Evolutionary conservation across 2,329 filamentous ascomycete species (phyloP).

Genomic region (Verticillium tricorpus): DNA sequence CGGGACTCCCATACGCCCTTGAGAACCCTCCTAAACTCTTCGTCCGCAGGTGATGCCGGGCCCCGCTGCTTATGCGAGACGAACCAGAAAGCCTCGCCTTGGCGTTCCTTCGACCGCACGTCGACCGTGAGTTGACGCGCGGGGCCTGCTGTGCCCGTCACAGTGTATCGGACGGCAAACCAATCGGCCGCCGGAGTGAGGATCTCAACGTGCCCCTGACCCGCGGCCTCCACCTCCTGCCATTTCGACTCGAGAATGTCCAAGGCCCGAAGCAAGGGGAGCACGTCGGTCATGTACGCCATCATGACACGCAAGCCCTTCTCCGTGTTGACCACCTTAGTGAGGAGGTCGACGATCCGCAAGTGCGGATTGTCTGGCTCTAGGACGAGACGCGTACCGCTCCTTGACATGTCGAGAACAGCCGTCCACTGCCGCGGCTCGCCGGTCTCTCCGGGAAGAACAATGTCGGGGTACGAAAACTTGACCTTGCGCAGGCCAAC

Average conservation of each 20-base stretch:
- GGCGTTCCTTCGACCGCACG: slow-evolving; percentile 43
- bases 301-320: slow-evolving; percentile 49
- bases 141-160: slow-evolving; percentile 24
- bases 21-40: slow-evolving; percentile 34
- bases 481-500: slow-evolving; percentile 59
- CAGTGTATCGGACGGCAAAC: slow-evolving; percentile 50
- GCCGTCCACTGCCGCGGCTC: slow-evolving; percentile 41
- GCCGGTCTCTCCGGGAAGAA: slow-evolving; percentile 14
- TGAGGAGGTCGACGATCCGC: slow-evolving; percentile 55
- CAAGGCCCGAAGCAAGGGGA: slow-evolving; percentile 61
- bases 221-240: slow-evolving; percentile 33
- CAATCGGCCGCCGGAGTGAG: slow-evolving; percentile 52
- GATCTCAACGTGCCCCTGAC: slow-evolving; percentile 45
- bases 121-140: slow-evolving; percentile 42
- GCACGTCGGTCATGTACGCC: slow-evolving; percentile 52
- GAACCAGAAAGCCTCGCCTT: slow-evolving; percentile 48
- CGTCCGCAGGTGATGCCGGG: slow-evolving; percentile 16
- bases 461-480: slow-evolving; percentile 59
- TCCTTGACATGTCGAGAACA: slow-evolving; percentile 47
- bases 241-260: slow-evolving; percentile 55
- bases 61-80: slow-evolving; percentile 31
- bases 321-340: slow-evolving; percentile 51
- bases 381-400: slow-evolving; percentile 26
- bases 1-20: slow-evolving; percentile 39
- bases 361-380: slow-evolving; percentile 63